A percentile compares a stretch with the other conserved stretches of the same genome.
Conservation (phyloP, 495 filamentous ascomycete species). For the Poronia punctata region DNA sequence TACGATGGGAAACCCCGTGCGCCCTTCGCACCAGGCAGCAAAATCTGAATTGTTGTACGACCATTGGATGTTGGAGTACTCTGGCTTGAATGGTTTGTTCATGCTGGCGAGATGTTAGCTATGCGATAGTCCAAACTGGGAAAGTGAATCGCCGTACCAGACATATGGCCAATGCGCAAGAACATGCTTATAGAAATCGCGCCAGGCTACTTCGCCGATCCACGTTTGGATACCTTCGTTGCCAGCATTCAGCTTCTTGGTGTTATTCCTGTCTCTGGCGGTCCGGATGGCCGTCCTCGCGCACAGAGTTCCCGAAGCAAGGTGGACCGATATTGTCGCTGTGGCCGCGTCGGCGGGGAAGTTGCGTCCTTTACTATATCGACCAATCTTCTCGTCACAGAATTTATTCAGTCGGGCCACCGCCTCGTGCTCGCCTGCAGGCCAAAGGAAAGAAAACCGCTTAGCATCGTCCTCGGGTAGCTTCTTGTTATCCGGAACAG, state of each 20-base stretch:
- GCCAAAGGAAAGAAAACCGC: conserved; percentile 56
- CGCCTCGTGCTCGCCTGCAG: conserved; percentile 75
- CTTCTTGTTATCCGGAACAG: conserved; percentile 55
- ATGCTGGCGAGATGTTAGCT: conserved; percentile 48
- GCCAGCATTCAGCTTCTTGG: conserved; percentile 62
- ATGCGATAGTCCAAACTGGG: background rate
- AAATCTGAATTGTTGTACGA: conserved; percentile 65
- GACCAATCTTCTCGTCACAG: conserved; percentile 53
- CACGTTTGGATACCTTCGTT: conserved; percentile 61
- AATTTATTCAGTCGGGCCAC: conserved; percentile 60
- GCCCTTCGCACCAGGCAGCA: conserved; percentile 66
- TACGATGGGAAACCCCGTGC: conserved; percentile 79
- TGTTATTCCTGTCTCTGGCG: conserved; percentile 61
- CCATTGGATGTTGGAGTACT: conserved; percentile 78
- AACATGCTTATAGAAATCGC: conserved; percentile 90
- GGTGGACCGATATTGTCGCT: conserved; percentile 69
- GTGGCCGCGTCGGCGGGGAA: conserved; percentile 58
- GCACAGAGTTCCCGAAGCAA: conserved; percentile 69
- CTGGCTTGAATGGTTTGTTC: conserved; percentile 89
- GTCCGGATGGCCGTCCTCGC: conserved; percentile 64
- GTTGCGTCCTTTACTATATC: conserved; percentile 56
- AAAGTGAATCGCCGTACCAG: conserved; percentile 45
- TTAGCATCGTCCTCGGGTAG: conserved; percentile 53
- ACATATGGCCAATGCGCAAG: conserved; percentile 82
- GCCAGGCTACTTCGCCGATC: conserved; percentile 87